These are phyloP conservation scores for Moniliella sp. DNA, from an alignment of 1,284 basidiomycete genomes.

Conservation along the genomic window DNA sequence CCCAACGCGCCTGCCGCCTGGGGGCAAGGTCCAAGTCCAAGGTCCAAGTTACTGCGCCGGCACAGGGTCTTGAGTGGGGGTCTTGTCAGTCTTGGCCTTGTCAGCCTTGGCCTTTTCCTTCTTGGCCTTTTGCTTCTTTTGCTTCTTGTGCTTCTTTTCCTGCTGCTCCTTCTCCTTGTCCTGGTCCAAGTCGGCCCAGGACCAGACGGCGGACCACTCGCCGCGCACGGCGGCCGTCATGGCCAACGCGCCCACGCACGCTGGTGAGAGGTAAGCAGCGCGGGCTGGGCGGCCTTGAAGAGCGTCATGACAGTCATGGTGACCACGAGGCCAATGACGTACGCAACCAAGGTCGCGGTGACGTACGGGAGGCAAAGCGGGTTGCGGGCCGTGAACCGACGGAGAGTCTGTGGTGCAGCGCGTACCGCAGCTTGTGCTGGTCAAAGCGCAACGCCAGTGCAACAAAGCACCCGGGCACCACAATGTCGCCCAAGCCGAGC, in stretches of 20 bases:
- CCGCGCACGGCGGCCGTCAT: slow-evolving; percentile 31
- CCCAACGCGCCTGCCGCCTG: too few relatives aligned
- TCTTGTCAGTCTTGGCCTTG: too few relatives aligned
- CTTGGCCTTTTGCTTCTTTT: neutral
- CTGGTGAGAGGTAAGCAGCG: slow-evolving; percentile 60
- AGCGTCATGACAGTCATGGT: slow-evolving; percentile 77
- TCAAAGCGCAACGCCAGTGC: slow-evolving; percentile 75
- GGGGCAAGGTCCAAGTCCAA: too few relatives aligned
- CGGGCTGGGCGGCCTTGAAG: slow-evolving; percentile 63
- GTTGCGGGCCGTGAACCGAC: slow-evolving; percentile 16
- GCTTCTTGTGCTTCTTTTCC: slow-evolving; percentile 3
- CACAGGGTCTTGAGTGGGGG: too few relatives aligned
- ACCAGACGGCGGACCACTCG: slow-evolving; percentile 29
- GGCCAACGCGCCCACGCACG: slow-evolving; percentile 39
- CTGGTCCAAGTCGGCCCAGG: slow-evolving; percentile 16
- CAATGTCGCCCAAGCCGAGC: slow-evolving; percentile 77
- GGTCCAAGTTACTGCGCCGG: too few relatives aligned
- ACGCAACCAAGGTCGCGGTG: slow-evolving; percentile 48
- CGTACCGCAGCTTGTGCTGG: slow-evolving; percentile 40
- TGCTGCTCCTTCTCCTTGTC: slow-evolving; percentile 5
- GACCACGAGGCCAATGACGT: slow-evolving; percentile 53
- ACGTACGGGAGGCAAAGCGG: slow-evolving; percentile 52
- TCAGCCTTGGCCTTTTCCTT: neutral
- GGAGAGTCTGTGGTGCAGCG: slow-evolving; percentile 15
- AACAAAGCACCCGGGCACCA: slow-evolving; percentile 70